phyloP scores from a whole-genome alignment of 768 basidiomycete species.

The Artomyces pyxidatus region DNA sequence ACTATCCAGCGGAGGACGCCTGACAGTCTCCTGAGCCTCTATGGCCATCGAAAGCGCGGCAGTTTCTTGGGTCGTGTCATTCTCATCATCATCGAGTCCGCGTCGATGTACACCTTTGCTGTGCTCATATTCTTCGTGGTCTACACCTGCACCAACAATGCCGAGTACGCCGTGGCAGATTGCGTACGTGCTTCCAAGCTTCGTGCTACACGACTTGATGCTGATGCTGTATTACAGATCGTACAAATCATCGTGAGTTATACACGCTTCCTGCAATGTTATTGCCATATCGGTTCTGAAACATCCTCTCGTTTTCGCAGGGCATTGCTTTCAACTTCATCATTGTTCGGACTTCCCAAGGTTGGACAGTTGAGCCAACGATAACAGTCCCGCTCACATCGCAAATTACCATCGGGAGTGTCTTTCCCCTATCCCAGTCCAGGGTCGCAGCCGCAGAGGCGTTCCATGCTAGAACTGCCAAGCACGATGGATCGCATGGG shows the following conservation, averaged over 20 bases:
- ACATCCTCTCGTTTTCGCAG: too few species aligned
- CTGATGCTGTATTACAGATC: background rate
- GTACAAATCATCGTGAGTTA: constrained; percentile 2
- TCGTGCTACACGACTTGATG: background rate
- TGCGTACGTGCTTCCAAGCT: constrained; percentile 12
- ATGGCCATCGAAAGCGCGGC: background rate
- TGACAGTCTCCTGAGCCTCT: background rate
- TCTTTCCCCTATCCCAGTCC: too few species aligned
- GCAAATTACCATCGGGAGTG: background rate
- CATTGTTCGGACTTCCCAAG: constrained; percentile 18
- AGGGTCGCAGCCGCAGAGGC: too few species aligned
- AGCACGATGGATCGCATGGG: too few species aligned
- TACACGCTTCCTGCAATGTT: too few species aligned
- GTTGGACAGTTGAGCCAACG: constrained; percentile 6
- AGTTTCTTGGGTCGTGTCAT: constrained; percentile 14
- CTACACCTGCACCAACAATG: constrained; percentile 18
- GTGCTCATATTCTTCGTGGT: constrained; percentile 18
- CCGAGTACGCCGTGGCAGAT: constrained; percentile 19
- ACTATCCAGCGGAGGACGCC: background rate
- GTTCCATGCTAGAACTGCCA: too few species aligned
- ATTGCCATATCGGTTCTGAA: too few species aligned
- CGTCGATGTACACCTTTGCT: constrained; percentile 20
- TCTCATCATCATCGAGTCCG: constrained; percentile 25
- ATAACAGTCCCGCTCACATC: background rate
- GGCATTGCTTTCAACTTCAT: constrained; percentile 25